phyloP scores from a whole-genome alignment of 306 rosid genomes.

The Vachellia collinsii region DNA sequence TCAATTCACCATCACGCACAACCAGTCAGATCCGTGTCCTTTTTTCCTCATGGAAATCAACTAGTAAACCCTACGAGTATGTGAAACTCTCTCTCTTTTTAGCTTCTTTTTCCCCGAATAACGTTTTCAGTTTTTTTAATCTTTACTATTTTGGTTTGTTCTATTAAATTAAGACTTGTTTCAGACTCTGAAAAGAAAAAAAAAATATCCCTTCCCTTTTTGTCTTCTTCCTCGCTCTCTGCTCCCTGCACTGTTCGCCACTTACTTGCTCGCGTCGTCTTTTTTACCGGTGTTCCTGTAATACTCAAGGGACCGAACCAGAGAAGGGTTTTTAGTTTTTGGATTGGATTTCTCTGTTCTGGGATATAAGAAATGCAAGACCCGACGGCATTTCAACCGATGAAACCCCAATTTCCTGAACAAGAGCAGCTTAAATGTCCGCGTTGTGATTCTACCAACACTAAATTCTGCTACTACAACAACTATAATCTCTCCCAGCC shows the following conservation, averaged over 20 bases:
- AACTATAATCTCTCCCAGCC: no score
- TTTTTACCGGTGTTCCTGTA: not conserved
- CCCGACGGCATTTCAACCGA: no score
- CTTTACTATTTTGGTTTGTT: slow-evolving; percentile 28
- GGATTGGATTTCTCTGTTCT: no score
- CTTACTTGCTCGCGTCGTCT: slow-evolving; percentile 29
- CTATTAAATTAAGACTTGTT: slow-evolving; percentile 18
- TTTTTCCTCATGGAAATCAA: not conserved
- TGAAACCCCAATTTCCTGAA: no score
- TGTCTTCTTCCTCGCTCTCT: slow-evolving; percentile 39
- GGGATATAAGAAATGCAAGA: no score
- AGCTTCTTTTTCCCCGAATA: slow-evolving; percentile 6
- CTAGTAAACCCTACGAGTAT: not conserved
- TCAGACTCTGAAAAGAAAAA: slow-evolving; percentile 19
- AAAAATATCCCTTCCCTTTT: slow-evolving; percentile 38
- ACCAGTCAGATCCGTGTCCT: slow-evolving; percentile 9
- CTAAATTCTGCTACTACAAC: no score
- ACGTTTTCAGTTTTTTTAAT: not conserved
- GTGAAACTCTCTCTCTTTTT: not conserved
- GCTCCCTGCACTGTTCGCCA: not conserved
- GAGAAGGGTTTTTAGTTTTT: not conserved
- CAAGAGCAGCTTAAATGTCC: no score
- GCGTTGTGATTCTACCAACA: no score
- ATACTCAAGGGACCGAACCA: not conserved
- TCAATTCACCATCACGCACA: not conserved